Evolutionary conservation across 345 rosid genomes (phyloP), one percentile per base, ranked within the genome.

Genomic region (Iberis pinnata): DNA sequence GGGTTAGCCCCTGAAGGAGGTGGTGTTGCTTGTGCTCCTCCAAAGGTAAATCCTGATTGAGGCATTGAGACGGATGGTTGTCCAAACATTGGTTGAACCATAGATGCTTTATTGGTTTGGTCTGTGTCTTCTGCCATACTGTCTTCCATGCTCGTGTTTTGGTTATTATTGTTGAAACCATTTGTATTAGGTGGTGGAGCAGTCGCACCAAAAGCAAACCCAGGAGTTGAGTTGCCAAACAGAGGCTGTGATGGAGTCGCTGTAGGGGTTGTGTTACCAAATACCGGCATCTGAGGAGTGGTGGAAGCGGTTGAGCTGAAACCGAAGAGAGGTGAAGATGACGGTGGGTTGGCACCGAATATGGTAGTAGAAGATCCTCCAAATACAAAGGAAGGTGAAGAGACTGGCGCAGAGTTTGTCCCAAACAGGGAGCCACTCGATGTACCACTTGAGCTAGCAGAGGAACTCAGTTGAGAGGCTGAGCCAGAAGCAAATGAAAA

Each of bases 111-210:
- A 44, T 77, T 50, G 17, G 87, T 75, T 59, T 74, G 95, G 43
- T 81, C 72, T 6, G 82, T 76, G 79, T 93, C 99, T 75, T 88
- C 99, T 9, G 95, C 88, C 99, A 93, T 93, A 70, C 90, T 83
- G 70, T 93, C 97, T 73, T 92, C 99, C 88, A 85, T 73, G 71
- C 53, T 76, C 78, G 82, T 74, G 54, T 87, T 94, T 18, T 67
- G 70, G 72, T 80, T 90, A 61, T n/a, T n/a, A n/a, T 65, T 80
- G 72, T 71, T 88, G 39, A 68, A 61, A 22, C 68, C 73, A 43
- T 61, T 61, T 29, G 68, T 43, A 43, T 42, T 47, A 22, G 67
- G 14, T 13, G 58, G 36, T 37, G 49, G 14, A 27, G 58, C 49
- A 36, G 75, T 48, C 12, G 81, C 69, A 52, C 72, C 75, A 66